These are phyloP conservation scores for Ogataea parapolymorpha DNA, from an alignment of 805 yeast genomes.

Conservation along the genomic window DNA sequence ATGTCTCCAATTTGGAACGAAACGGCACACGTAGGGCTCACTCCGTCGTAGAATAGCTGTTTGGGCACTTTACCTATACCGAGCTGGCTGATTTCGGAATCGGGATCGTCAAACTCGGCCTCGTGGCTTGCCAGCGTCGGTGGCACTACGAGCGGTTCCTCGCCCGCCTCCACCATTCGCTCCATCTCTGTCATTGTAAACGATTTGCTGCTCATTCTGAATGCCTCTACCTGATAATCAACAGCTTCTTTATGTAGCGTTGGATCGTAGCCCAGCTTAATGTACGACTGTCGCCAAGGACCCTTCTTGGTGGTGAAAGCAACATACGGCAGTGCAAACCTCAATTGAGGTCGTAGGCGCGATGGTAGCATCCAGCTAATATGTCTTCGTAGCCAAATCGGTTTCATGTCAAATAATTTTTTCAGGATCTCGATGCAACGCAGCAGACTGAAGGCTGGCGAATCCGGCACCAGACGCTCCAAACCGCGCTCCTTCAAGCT, in stretches of 20 bases:
- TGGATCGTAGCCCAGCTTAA: conserved; percentile 79
- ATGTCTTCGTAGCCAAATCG: conserved; percentile 83
- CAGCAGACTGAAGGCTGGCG: conserved; percentile 34
- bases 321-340: conserved; percentile 80
- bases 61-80: conserved; percentile 35
- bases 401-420: conserved; percentile 61
- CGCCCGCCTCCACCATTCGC: conserved; percentile 24
- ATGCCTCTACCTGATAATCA: conserved; percentile 80
- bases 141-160: conserved; percentile 26
- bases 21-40: conserved; percentile 60
- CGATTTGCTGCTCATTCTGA: conserved; percentile 43
- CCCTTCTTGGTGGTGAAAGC: conserved; percentile 83
- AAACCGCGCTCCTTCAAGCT: conserved; percentile 25
- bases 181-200: conserved; percentile 24
- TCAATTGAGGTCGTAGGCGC: conserved; percentile 44
- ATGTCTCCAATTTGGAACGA: conserved; percentile 80
- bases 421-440: conserved; percentile 43
- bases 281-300: conserved; percentile 90
- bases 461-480: conserved; percentile 24
- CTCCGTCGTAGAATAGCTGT: conserved; percentile 68
- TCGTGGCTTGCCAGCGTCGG: conserved; percentile 19
- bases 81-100: conserved; percentile 21
- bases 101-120: conserved; percentile 22
- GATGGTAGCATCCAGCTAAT: conserved; percentile 53
- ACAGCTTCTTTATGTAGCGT: conserved; percentile 50